phyloP scores from a whole-genome alignment of 345 rosid genomes.

The Euphorbia tirucalli region DNA sequence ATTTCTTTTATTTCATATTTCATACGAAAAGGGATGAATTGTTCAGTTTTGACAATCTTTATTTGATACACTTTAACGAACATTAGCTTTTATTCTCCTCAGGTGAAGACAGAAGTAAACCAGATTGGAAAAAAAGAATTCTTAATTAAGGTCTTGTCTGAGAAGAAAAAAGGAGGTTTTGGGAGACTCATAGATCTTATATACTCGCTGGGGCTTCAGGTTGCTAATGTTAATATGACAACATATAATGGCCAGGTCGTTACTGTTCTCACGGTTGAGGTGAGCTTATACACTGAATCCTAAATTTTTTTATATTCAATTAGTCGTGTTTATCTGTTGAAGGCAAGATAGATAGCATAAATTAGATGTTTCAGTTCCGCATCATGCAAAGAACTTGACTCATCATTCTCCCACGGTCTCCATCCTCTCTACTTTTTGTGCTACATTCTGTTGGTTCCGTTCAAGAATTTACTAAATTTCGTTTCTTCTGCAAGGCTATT shows the following conservation, averaged over 20 bases:
- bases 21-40: background rate
- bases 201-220: constrained; percentile 48
- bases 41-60: background rate
- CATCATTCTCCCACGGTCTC: background rate
- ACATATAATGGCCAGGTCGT: constrained; percentile 48
- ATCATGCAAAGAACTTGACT: too few species aligned
- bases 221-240: constrained; percentile 67
- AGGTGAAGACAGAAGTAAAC: constrained; percentile 62
- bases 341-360: too few species aligned
- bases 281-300: constrained; percentile 21
- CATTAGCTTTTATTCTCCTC: constrained; percentile 8
- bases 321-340: too few species aligned
- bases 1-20: background rate
- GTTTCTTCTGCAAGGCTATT: constrained; percentile 23
- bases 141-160: constrained; percentile 45
- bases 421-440: background rate
- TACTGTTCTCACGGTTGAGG: constrained; percentile 65
- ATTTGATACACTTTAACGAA: background rate
- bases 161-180: constrained; percentile 56
- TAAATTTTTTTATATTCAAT: background rate
- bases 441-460: too few species aligned
- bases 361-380: too few species aligned
- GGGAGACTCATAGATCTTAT: constrained; percentile 56
- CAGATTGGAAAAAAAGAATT: constrained; percentile 47
- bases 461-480: constrained; percentile 3